Base-by-base conservation (phyloP, 768 basidiomycete genomes). In the Lactifluus hygrophoroides region DNA sequence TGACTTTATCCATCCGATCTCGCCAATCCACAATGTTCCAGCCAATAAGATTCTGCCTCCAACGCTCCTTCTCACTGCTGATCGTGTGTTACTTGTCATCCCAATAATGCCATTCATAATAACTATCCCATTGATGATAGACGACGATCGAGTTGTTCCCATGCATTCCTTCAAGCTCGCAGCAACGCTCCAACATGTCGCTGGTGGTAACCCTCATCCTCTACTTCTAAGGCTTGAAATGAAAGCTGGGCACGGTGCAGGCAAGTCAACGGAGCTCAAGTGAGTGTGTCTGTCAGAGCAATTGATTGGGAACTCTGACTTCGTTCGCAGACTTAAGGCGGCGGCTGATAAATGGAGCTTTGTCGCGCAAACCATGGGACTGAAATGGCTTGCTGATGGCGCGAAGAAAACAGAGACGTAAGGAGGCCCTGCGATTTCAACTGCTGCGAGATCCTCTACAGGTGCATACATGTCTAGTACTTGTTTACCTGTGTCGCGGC, bases 71-170 rank as follows among this genome's bases (percentile, higher is more conserved):
- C 72, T 86, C 67, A 90, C 88, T n/a, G 88, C 86, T 17, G 88
- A 88, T 69, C 87, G 86, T 90, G 69, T 62, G 86, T 77, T 14
- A 27, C 23, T 44, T 23, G 17, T 43, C 13, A 34, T 45, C n/a
- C 0, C 19, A 6, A 57, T 23, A 10, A 14, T 13, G 14, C 3
- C 25, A 40, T 14, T 43, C 16, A 4, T 25, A 16, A 43, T 17
- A 54, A 25, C 11, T n/a, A 30, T 7, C 7, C 27, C 23, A 28
- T 34, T 13, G 21, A 23, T 45, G 25, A 19, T 65, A 89, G 88
- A 89, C 61, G 90, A 91, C 64, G 88, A 90, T 65, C 84, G 90
- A 34, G 90, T 92, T n/a, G 88, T 91, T 5, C 88, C 88, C 1
- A 73, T 89, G 68, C 90, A 91, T 70, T 88, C 88, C 9, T 90